Percentiles rank a stretch among this genome's conserved stretches.
Evolutionary conservation across 768 basidiomycete species (phyloP).

Genomic region (Tylopilus balloui): DNA sequence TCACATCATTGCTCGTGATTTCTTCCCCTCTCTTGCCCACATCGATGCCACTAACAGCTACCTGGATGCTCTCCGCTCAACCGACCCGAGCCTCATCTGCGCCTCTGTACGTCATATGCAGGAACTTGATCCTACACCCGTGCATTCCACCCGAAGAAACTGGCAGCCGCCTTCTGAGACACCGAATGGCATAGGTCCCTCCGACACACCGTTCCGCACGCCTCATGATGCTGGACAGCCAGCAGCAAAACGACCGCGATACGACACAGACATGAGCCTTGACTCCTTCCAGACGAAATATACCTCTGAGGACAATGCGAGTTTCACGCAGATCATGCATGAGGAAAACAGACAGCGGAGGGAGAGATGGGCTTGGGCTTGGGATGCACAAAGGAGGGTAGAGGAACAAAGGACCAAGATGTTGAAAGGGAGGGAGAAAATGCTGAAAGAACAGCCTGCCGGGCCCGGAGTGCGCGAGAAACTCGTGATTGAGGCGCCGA

Average conservation of each 20-base stretch:
- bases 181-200: constrained; percentile 54
- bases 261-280: constrained; percentile 60
- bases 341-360: constrained; percentile 81
- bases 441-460: constrained; percentile 66
- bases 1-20: constrained; percentile 92
- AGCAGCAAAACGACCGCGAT: constrained; percentile 52
- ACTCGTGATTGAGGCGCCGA: constrained; percentile 59
- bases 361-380: constrained; percentile 89
- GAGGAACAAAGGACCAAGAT: constrained; percentile 61
- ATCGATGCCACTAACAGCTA: constrained; percentile 86
- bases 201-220: constrained; percentile 63
- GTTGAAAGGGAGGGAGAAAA: constrained; percentile 61
- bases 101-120: constrained; percentile 73
- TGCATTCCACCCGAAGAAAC: constrained; percentile 25
- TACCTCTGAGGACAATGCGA: constrained; percentile 97
- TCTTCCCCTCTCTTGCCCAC: constrained; percentile 91
- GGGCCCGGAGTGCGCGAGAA: constrained; percentile 64
- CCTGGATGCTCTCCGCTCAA: constrained; percentile 71
- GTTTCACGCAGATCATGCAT: constrained; percentile 88
- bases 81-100: constrained; percentile 72
- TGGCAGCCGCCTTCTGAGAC: constrained; percentile 56
- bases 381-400: constrained; percentile 83
- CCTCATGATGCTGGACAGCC: constrained; percentile 40
- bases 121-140: constrained; percentile 54
- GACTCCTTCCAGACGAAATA: constrained; percentile 88